Percentiles rank a stretch among this genome's conserved stretches.
Conservation (phyloP, 371 early-diverging fungal genomes). For the Mortierella sp. region DNA sequence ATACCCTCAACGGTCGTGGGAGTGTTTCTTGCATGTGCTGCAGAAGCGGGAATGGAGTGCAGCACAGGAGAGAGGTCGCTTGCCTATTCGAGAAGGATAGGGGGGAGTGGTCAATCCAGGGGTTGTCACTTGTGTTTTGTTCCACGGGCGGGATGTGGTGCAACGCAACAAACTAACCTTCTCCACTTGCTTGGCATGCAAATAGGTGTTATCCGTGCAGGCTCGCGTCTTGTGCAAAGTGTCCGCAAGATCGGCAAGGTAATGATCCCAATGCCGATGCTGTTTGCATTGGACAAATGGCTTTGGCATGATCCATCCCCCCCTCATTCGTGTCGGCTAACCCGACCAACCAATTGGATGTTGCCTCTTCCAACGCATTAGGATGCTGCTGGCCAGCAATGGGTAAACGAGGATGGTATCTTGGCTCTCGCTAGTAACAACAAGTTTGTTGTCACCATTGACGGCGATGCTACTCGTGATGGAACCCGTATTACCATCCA, state of each 20-base stretch:
- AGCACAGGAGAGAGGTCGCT: neutral
- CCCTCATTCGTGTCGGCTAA: no score
- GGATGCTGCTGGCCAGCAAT: conserved; percentile 50
- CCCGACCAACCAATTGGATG: no score
- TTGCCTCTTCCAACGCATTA: conserved; percentile 2
- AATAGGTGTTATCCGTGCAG: conserved; percentile 37
- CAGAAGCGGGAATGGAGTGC: neutral
- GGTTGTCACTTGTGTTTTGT: neutral
- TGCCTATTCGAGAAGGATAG: no score
- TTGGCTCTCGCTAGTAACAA: conserved; percentile 49
- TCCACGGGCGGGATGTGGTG: conserved; percentile 1
- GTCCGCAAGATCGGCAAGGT: conserved; percentile 55
- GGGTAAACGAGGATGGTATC: conserved; percentile 51
- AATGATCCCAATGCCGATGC: neutral
- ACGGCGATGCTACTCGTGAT: conserved; percentile 48
- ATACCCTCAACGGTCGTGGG: conserved; percentile 14
- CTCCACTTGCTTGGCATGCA: neutral
- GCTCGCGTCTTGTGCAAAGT: conserved; percentile 47
- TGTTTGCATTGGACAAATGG: neutral
- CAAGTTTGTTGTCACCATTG: conserved; percentile 45
- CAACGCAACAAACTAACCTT: neutral
- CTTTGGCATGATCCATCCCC: no score
- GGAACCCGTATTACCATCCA: conserved; percentile 50
- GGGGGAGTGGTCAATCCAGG: neutral
- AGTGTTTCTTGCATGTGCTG: conserved; percentile 1